A percentile compares a stretch with the other conserved stretches of the same genome.
Evolutionary conservation across 495 filamentous ascomycete species (phyloP).

Genomic region (Beverwykella pulmonaria): DNA sequence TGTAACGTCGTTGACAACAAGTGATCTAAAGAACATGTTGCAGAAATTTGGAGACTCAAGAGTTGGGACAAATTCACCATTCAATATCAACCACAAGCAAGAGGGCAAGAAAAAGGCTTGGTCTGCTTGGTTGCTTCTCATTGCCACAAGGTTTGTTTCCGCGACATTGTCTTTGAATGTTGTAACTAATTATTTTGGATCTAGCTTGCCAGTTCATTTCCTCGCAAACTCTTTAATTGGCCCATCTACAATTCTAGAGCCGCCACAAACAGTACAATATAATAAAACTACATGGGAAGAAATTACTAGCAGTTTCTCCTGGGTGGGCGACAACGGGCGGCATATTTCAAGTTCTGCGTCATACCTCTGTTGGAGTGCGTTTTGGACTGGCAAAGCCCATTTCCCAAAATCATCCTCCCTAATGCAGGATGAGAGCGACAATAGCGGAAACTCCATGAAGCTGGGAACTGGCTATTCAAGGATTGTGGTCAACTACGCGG

Average conservation of each 20-base stretch:
- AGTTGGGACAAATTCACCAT: conserved; percentile 34
- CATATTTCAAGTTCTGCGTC: background rate
- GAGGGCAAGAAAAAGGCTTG: conserved; percentile 24
- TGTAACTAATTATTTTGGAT: background rate
- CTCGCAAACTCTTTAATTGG: conserved; percentile 33
- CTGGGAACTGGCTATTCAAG: background rate
- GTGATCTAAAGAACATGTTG: conserved; percentile 30
- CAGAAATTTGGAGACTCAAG: conserved; percentile 31
- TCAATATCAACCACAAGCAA: conserved; percentile 32
- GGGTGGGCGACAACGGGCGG: too few species aligned
- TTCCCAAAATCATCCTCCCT: conserved; percentile 8
- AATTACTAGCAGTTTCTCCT: background rate
- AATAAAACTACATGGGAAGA: background rate
- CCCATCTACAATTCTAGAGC: conserved; percentile 20
- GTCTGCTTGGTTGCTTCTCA: conserved; percentile 31
- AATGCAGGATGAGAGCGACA: background rate
- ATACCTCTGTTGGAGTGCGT: conserved; percentile 34
- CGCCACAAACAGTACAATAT: conserved; percentile 13
- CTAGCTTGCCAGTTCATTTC: conserved; percentile 19
- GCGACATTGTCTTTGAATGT: too few species aligned
- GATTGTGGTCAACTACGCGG: conserved; percentile 13
- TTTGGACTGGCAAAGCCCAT: conserved; percentile 26
- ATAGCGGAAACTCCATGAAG: background rate
- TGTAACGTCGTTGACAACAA: conserved; percentile 28
- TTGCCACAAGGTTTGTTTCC: conserved; percentile 17